phyloP scores from a whole-genome alignment of 1,139 yeast genomes.

The Pichia sp. region DNA sequence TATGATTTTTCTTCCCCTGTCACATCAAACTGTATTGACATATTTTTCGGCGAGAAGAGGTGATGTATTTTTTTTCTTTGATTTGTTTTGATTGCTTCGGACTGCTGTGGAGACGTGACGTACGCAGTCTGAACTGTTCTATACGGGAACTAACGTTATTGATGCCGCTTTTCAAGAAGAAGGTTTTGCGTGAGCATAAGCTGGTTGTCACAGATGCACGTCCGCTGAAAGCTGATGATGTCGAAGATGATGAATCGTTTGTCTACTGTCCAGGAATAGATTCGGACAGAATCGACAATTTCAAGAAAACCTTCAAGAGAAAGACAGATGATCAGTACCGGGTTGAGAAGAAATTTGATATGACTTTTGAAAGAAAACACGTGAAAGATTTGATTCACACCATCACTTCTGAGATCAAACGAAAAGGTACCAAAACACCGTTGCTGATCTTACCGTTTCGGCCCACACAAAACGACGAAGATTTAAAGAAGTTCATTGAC shows the following conservation, averaged over 20 bases:
- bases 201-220: slow-evolving; percentile 7
- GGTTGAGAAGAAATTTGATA: slow-evolving; percentile 16
- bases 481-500: slow-evolving; percentile 44
- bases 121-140: neutral
- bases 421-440: slow-evolving; percentile 49
- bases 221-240: neutral
- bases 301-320: slow-evolving; percentile 17
- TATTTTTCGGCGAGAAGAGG: too few relatives aligned
- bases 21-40: too few relatives aligned
- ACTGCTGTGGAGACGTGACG: too few relatives aligned
- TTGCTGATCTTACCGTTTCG: slow-evolving; percentile 63
- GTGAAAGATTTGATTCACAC: slow-evolving; percentile 56
- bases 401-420: slow-evolving; percentile 58
- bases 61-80: too few relatives aligned
- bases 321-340: slow-evolving; percentile 21
- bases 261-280: slow-evolving; percentile 21
- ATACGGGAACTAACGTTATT: neutral
- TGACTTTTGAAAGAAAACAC: slow-evolving; percentile 53
- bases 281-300: slow-evolving; percentile 16
- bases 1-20: too few relatives aligned
- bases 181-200: slow-evolving; percentile 3
- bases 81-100: too few relatives aligned
- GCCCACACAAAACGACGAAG: slow-evolving; percentile 50
- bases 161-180: neutral
- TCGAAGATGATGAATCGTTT: slow-evolving; percentile 13